Evolutionary conservation across 345 rosid genomes (phyloP), one percentile per base, ranked within the genome.

Genomic region (Boechera retrofracta): DNA sequence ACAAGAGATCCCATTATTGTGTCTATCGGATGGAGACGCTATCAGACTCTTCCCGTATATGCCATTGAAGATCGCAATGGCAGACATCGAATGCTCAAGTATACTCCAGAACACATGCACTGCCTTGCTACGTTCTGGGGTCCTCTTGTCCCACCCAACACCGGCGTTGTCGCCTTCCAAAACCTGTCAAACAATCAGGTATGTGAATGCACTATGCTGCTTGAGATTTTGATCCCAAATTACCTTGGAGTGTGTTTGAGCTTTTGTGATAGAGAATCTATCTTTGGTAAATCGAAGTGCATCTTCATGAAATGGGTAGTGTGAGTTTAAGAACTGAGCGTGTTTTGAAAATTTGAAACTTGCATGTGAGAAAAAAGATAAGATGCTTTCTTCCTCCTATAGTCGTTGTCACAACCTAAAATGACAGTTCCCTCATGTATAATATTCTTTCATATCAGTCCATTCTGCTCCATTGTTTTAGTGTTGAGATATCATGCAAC

Each of bases 101-200:
- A 89, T 86, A 91, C 97, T 72, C 98, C 94, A 10, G 98, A 88
- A 64, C 99, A 93, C 82, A 88, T 88, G 97, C 97, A 91, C 59
- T 95, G 98, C 74, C 94, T 93, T 77, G 96, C 94, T 80, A 91
- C 84, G 86, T 93, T 93, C 75, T 95, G 97, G 97, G 99, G 96
- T 64, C 99, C 98, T 65, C 93, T 93, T 68, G 98, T 94, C 32
- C 99, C 99, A 48, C 96, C 99, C 26, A 80, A 87, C 68, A 88
- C 98, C 6, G 98, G 98, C 36, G 82, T 92, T 47, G 87, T 95
- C 7, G 96, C 98, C 67, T 91, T 95, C 80, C 97, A 91, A 76
- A 87, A 79, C 78, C 79, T 92, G 72, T 87, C 96, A 35, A 87
- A 87, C 79, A 86, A 86, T 77, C 94, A 91, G 98, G 98, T 91